Conservation (phyloP, 768 basidiomycete species). For the Suillus sp. region DNA sequence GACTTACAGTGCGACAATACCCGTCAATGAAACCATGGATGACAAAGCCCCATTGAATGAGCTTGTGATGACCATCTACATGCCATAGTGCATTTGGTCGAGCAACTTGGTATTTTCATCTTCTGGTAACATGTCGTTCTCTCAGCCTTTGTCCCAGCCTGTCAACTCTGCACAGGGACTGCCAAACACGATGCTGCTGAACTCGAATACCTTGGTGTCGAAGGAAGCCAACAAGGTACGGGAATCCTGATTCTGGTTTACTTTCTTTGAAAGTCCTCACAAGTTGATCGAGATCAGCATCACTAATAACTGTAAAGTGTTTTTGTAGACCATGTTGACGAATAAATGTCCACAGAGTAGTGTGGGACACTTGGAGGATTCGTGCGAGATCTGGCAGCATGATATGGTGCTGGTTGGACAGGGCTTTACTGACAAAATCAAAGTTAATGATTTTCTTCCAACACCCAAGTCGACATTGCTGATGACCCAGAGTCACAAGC, state of each 20-base stretch:
- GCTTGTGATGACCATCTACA: slow-evolving; percentile 35
- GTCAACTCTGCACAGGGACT: slow-evolving; percentile 15
- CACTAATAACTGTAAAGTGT: no score
- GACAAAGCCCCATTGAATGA: slow-evolving; percentile 38
- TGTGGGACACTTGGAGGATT: not conserved
- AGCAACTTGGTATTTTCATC: slow-evolving; percentile 18
- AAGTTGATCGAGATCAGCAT: no score
- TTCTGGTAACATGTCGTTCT: slow-evolving; percentile 1
- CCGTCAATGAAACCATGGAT: slow-evolving; percentile 43
- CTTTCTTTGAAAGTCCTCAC: no score
- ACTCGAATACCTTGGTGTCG: not conserved
- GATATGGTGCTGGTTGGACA: slow-evolving; percentile 11
- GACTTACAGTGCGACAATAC: slow-evolving; percentile 32
- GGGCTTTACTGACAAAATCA: slow-evolving; percentile 15
- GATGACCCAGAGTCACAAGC: slow-evolving; percentile 1
- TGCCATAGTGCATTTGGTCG: slow-evolving; percentile 24
- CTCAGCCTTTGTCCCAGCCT: slow-evolving; percentile 10
- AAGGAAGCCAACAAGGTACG: no score
- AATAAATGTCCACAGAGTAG: not conserved
- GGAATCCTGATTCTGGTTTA: no score
- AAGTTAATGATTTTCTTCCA: slow-evolving; percentile 14
- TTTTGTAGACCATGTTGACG: not conserved
- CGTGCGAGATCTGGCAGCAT: not conserved
- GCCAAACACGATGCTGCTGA: not conserved
- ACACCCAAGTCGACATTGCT: slow-evolving; percentile 4